Evolutionary conservation across 345 rosid genomes (phyloP), one percentile per base, ranked within the genome.

Genomic region (Crucihimalaya himalaica): DNA sequence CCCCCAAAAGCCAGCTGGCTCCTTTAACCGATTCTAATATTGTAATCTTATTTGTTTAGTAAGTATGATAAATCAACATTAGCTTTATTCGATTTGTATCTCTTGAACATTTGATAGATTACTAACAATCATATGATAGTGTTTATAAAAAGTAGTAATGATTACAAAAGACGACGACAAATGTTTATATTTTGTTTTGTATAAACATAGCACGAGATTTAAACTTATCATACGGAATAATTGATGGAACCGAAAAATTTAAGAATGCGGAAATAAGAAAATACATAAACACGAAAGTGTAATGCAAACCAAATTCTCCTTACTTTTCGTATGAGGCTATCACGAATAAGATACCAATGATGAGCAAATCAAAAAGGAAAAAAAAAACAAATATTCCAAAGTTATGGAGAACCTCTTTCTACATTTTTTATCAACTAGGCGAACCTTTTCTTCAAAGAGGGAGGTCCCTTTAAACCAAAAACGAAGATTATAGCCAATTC

Each of bases 1-100:
- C 45, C 12, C 56, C 45, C 72, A 67, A 78, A 19, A 63, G 78
- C 84, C 84, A 85, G 84, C 88, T 83, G 82, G 74, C 56, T 57
- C 43, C 66, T 70, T 57, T n/a, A 46, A 64, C 63, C 51, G 16
- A 55, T 9, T 45, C 45, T 27, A 15, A 52, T 42, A 40, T 20
- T 31, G 16, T 45, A 42, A 12, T 25, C 63, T 71, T 39, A 1
- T 39, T 34, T 46, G 50, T 45, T 65, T 25, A 32, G 21, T 57
- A 6, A 32, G 21, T 57, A 6, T 70, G 37, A 70, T 25, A 27
- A 27, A 55, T 43, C 35, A 55, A 19, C 62, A n/a, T 39, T 64
- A 40, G 54, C 9, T 51, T 61, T 67, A 52, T 75, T 75, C 73
- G 32, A 28, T 47, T 54, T 35, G 34, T 27, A 34, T 63, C 47